These are phyloP conservation scores for Stephanodiscus minutulus DNA, from an alignment of 108 stramenopile genomes.

Conservation along the genomic window DNA sequence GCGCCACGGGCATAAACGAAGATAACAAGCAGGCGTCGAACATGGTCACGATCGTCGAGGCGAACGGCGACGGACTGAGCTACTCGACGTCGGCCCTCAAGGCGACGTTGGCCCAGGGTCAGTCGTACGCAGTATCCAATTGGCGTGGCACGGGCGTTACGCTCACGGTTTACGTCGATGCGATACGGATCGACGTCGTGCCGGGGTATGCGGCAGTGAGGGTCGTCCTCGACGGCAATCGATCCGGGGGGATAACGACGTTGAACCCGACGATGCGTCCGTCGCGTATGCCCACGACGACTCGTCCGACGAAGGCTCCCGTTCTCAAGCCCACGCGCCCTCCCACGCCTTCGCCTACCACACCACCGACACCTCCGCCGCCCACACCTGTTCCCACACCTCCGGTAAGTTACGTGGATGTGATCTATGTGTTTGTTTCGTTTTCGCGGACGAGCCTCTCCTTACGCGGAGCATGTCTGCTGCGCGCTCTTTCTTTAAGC, in stretches of 20 bases:
- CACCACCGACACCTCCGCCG: neutral
- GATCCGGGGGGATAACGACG: neutral
- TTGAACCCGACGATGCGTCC: neutral
- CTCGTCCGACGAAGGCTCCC: neutral
- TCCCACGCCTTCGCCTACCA: too few species aligned
- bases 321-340: neutral
- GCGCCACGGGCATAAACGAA: constrained; percentile 26
- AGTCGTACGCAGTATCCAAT: constrained; percentile 7
- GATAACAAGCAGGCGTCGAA: constrained; percentile 18
- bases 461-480: too few species aligned
- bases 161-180: constrained; percentile 9
- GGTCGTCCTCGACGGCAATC: neutral
- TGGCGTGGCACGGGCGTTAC: constrained; percentile 12
- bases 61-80: constrained; percentile 9
- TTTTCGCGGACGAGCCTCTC: too few species aligned
- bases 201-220: constrained; percentile 9
- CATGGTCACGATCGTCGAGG: constrained; percentile 22
- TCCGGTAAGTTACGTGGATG: too few species aligned
- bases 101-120: constrained; percentile 11
- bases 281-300: neutral
- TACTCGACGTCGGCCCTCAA: constrained; percentile 22
- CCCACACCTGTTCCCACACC: neutral
- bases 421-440: too few species aligned
- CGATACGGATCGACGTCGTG: neutral
- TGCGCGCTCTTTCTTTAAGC: too few species aligned